Percentiles rank a stretch among this genome's conserved stretches.
These are phyloP conservation scores for Leccinum griseonigrum DNA, from an alignment of 1,284 basidiomycete genomes.

Conservation along the genomic window DNA sequence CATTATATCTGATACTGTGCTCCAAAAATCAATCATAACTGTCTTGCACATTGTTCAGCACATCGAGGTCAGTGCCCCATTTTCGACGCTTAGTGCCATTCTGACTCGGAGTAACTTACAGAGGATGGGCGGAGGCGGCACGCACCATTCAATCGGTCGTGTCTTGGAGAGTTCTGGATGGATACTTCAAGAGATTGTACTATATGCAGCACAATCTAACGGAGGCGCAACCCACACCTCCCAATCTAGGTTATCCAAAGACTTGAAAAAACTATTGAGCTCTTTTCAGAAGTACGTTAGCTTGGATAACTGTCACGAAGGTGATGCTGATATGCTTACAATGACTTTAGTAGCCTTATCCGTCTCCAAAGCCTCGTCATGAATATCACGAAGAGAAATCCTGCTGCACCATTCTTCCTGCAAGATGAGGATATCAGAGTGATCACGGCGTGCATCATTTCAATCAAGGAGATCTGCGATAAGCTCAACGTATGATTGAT, in stretches of 20 bases:
- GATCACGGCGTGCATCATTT: constrained; percentile 8
- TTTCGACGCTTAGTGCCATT: not conserved
- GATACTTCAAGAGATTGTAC: constrained; percentile 16
- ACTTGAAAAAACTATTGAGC: not conserved
- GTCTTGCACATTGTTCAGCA: constrained; percentile 10
- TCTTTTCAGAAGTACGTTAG: not conserved
- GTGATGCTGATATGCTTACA: not conserved
- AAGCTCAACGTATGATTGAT: constrained; percentile 7
- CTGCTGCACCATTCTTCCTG: constrained; percentile 11
- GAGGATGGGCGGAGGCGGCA: constrained; percentile 13
- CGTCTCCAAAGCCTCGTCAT: constrained; percentile 10
- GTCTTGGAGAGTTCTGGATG: constrained; percentile 19
- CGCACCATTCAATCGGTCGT: constrained; percentile 16
- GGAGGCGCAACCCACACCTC: too few relatives aligned
- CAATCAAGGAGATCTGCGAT: constrained; percentile 13
- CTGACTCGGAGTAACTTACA: not conserved
- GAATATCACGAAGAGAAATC: constrained; percentile 7
- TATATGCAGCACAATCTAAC: not conserved
- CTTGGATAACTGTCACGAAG: not conserved
- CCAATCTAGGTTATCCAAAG: not conserved
- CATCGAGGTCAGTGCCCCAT: constrained; percentile 11
- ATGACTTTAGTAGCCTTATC: constrained; percentile 13
- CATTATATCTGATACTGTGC: constrained; percentile 3
- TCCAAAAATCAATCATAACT: constrained; percentile 15
- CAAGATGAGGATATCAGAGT: constrained; percentile 13